Percentiles rank a stretch among this genome's conserved stretches.
These are phyloP conservation scores for Limonomyces culmigenus DNA, from an alignment of 1,284 basidiomycete species.

Conservation along the genomic window DNA sequence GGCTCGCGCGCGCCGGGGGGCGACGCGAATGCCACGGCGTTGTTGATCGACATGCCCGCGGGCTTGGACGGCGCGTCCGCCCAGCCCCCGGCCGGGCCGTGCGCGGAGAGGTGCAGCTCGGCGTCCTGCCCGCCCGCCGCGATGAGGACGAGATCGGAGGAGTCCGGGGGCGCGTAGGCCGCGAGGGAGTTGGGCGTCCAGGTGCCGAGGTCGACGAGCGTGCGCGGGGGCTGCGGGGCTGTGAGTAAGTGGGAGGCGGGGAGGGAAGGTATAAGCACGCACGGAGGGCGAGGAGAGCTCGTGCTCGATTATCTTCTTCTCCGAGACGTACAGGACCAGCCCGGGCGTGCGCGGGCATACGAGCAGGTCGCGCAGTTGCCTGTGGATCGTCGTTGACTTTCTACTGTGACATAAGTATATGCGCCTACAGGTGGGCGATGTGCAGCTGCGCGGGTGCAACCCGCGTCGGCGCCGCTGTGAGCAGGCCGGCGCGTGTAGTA, in stretches of 20 bases:
- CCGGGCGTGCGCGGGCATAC: constrained; percentile 56
- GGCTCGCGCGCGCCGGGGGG: constrained; percentile 47
- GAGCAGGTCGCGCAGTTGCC: constrained; percentile 61
- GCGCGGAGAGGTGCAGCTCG: constrained; percentile 58
- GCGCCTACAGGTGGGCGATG: too few relatives aligned
- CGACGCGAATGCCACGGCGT: constrained; percentile 59
- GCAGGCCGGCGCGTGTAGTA: too few relatives aligned
- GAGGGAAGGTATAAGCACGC: constrained; percentile 12
- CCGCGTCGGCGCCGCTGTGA: too few relatives aligned
- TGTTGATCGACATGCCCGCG: constrained; percentile 63
- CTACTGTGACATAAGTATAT: too few relatives aligned
- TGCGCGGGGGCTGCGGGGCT: constrained; percentile 5
- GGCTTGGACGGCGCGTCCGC: too few relatives aligned
- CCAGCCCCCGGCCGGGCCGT: constrained; percentile 34
- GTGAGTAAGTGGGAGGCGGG: constrained; percentile 5
- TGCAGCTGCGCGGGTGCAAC: too few relatives aligned
- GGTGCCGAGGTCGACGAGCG: constrained; percentile 20
- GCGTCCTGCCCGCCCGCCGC: constrained; percentile 73
- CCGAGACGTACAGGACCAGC: constrained; percentile 48
- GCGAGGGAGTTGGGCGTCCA: constrained; percentile 47
- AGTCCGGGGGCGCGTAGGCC: constrained; percentile 35
- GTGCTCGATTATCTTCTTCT: constrained; percentile 44
- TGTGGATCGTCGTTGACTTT: too few relatives aligned
- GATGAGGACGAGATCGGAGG: constrained; percentile 38
- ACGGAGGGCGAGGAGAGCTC: constrained; percentile 38